Percentiles rank a stretch among this genome's conserved stretches.
phyloP scores from a whole-genome alignment of 257 asterid species.

The Leptodermis oblonga region DNA sequence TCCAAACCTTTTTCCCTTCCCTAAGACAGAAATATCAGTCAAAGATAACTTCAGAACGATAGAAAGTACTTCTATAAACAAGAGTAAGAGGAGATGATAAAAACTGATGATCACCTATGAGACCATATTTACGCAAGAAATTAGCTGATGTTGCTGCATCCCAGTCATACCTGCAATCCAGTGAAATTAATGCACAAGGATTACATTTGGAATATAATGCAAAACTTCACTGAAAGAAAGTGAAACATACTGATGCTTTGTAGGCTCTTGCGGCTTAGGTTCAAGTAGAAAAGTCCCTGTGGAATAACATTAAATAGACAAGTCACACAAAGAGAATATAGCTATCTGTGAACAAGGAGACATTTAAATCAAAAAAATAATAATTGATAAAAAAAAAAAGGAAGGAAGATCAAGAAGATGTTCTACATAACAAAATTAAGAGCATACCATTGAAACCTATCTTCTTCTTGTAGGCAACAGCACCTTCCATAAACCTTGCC shows the following conservation, averaged over 20 bases:
- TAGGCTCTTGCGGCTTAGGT: conserved; percentile 99
- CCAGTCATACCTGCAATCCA: conserved; percentile 81
- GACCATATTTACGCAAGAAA: conserved; percentile 86
- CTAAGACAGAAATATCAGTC: background rate
- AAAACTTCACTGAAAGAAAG: background rate
- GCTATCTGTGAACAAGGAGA: background rate
- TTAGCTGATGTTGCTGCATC: conserved; percentile 97
- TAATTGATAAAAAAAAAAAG: no score
- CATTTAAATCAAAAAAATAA: background rate
- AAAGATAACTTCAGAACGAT: background rate
- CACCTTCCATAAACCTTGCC: conserved; percentile 94
- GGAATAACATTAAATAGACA: conserved; percentile 1
- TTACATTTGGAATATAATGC: background rate
- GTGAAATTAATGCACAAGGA: conserved; percentile 1
- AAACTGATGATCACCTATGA: conserved; percentile 46
- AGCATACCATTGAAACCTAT: conserved; percentile 88
- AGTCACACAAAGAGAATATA: background rate
- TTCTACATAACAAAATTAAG: background rate
- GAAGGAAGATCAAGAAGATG: background rate
- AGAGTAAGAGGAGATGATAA: background rate
- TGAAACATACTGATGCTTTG: conserved; percentile 79
- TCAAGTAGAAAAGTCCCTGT: conserved; percentile 93
- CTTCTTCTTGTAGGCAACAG: conserved; percentile 92
- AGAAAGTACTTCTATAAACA: background rate
- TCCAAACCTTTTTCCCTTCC: no score